Base-by-base conservation (phyloP, 2,329 filamentous ascomycete genomes). In the Dactylellina drechsleri region DNA sequence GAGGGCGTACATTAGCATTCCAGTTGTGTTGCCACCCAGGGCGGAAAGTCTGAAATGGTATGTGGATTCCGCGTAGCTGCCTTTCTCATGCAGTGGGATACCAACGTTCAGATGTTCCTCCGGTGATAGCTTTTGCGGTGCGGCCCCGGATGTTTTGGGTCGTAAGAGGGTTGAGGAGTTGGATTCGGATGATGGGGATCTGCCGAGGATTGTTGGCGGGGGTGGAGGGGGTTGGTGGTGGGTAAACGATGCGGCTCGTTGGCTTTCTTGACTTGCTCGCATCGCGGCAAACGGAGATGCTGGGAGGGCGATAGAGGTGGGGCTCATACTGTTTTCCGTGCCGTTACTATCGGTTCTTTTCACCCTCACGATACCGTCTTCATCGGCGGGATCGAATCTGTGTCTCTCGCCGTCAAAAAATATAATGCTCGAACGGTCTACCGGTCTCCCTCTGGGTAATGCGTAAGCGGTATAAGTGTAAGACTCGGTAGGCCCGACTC, bases 31-130 rank as follows among this genome's bases (percentile, higher is more conserved):
- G 54, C 92, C 92, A 67, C 92, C 90, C 79, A 90, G 89, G 0
- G 95, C 94, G 2, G 95, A 95, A 73, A 96, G 87, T 40, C 95
- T 91, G 52, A 99, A 86, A 81, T 99, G 95, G 80, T 98, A 99
- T 0, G 95, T 98, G 0, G 94, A 98, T 82, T 98, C 93, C 77
- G 93, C 93, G 31, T 97, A 84, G 10, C 91, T 90, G 16, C 94
- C 94, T 54, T 90, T 89, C 81, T 97, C 92, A 80, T 99, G 95
- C 73, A 92, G 90, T 76, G 92, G 89, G 68, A 99, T 95, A 7
- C 92, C 95, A 83, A 94, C 95, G 28, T 90, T 87, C 53, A 98
- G 87, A 81, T 99, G 94, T 73, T 98, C 91, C 78, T 98, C 93
- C 0, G 92, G 67, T 2, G 71, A 59, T 1, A 75, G 64, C 26